A percentile compares a stretch with the other conserved stretches of the same genome.
phyloP scores from a whole-genome alignment of 345 rosid species.

The Turnera subulata region DNA sequence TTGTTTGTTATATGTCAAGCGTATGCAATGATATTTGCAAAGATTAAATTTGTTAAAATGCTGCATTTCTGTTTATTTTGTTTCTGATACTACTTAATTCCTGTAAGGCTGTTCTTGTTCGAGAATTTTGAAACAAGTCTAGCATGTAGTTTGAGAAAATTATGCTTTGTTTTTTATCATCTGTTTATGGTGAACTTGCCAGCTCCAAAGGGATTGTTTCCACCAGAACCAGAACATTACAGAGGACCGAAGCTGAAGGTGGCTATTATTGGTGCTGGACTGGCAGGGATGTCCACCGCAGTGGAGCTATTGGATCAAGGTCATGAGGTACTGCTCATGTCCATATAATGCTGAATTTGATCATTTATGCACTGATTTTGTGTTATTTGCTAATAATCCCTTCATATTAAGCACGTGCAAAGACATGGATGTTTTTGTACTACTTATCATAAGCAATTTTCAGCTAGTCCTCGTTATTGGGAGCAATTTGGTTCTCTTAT shows the following conservation, averaged over 20 bases:
- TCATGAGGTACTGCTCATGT: slow-evolving; percentile 62
- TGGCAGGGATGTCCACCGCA: slow-evolving; percentile 99
- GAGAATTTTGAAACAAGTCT: background rate
- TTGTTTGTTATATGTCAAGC: background rate
- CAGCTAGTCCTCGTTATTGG: background rate
- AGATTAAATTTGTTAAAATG: background rate
- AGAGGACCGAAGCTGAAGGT: slow-evolving; percentile 97
- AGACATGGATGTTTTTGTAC: background rate
- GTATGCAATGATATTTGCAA: background rate
- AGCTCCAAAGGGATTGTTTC: slow-evolving; percentile 98
- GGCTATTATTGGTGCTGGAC: slow-evolving; percentile 97
- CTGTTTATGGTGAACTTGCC: slow-evolving; percentile 34
- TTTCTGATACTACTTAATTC: background rate
- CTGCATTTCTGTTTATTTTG: background rate
- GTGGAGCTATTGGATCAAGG: slow-evolving; percentile 97
- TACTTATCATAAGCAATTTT: slow-evolving; percentile 3
- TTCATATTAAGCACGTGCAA: no score
- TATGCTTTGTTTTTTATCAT: background rate
- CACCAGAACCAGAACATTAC: slow-evolving; percentile 84
- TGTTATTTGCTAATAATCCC: background rate
- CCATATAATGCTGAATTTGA: background rate
- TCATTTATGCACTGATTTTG: slow-evolving; percentile 1
- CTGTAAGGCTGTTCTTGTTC: slow-evolving; percentile 1
- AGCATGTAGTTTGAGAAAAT: background rate
- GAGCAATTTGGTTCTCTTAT: background rate